Evolutionary conservation across 108 stramenopile genomes (phyloP).

Genomic region (Mediolabrus comicus): DNA sequence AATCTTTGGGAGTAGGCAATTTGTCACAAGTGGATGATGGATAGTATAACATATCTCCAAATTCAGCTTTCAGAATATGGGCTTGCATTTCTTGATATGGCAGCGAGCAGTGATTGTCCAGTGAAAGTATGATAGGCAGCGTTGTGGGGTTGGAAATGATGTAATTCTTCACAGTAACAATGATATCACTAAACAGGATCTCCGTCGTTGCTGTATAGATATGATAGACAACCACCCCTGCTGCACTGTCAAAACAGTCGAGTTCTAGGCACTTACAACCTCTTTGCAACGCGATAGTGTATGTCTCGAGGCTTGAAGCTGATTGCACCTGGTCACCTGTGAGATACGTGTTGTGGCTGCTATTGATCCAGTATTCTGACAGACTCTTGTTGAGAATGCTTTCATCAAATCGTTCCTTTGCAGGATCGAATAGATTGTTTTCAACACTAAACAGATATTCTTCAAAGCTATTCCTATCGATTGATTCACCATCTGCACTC

Average conservation of each 20-base stretch:
- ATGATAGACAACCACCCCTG: constrained; percentile 86
- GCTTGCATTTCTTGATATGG: constrained; percentile 87
- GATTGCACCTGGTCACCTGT: constrained; percentile 91
- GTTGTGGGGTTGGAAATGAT: constrained; percentile 50
- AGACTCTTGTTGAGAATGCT: constrained; percentile 66
- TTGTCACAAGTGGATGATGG: constrained; percentile 47
- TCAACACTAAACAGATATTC: constrained; percentile 49
- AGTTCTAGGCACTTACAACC: constrained; percentile 97
- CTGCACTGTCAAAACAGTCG: constrained; percentile 93
- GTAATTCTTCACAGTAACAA: constrained; percentile 68
- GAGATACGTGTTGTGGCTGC: constrained; percentile 97
- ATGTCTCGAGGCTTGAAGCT: constrained; percentile 75
- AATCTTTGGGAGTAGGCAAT: constrained; percentile 73
- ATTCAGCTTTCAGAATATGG: constrained; percentile 44
- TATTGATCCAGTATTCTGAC: constrained; percentile 91
- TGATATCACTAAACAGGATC: constrained; percentile 76
- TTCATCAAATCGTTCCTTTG: constrained; percentile 38
- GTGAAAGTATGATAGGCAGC: constrained; percentile 90
- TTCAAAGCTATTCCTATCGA: constrained; percentile 65
- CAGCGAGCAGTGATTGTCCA: constrained; percentile 95
- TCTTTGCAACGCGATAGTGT: constrained; percentile 64
- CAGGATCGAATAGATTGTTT: constrained; percentile 73
- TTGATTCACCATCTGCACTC: constrained; percentile 17
- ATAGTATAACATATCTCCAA: constrained; percentile 70
- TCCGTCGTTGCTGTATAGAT: constrained; percentile 90